A percentile compares a stretch with the other conserved stretches of the same genome.
Evolutionary conservation across 2,329 filamentous ascomycete genomes (phyloP).

Genomic region (Ophiostoma himal-ulmi): DNA sequence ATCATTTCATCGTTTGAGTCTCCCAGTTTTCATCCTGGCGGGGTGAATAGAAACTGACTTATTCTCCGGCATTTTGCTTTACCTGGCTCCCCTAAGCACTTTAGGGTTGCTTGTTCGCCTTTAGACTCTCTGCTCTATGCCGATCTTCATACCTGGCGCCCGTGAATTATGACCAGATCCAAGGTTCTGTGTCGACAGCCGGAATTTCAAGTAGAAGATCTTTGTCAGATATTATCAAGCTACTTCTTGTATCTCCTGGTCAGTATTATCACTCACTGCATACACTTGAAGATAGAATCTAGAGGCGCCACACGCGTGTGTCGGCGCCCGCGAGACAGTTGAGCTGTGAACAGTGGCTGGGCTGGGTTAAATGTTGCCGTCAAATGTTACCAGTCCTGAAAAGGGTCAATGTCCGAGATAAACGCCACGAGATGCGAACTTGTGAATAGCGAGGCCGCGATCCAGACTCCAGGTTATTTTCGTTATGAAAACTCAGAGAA

Average conservation of each 20-base stretch:
- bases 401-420: conserved; percentile 7
- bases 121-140: neutral
- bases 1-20: neutral
- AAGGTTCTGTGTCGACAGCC: neutral
- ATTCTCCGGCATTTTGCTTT: neutral
- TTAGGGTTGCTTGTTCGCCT: neutral
- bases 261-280: too few relatives aligned
- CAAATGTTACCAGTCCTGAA: neutral
- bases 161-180: neutral
- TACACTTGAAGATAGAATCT: neutral
- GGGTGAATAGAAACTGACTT: neutral
- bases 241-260: neutral
- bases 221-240: neutral
- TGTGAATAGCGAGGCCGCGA: neutral
- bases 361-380: conserved; percentile 4
- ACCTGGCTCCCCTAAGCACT: neutral
- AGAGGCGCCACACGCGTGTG: neutral
- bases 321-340: neutral
- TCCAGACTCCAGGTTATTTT: neutral
- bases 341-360: neutral
- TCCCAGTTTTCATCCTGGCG: neutral
- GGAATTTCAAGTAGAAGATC: neutral
- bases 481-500: too few relatives aligned
- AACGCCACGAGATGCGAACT: neutral
- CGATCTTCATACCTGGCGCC: neutral